Evolutionary conservation across 805 yeast species (phyloP).

Genomic region (Pichia insulana): DNA sequence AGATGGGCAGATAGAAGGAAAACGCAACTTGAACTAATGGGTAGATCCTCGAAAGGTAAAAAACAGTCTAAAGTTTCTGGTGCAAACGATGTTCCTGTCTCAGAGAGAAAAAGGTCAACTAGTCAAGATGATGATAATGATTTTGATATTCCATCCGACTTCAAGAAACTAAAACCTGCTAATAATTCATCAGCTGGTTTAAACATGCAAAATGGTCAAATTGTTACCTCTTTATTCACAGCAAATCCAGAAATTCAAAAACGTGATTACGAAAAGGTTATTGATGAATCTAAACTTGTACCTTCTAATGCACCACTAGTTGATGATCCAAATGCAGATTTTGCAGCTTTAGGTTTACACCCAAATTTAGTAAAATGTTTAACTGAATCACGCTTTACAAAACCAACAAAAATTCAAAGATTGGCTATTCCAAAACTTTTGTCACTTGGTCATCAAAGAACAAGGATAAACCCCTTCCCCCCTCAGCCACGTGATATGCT

Average conservation of each 20-base stretch:
- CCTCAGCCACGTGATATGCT: slow-evolving; percentile 52
- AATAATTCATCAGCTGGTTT: slow-evolving; percentile 7
- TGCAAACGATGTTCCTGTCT: slow-evolving; percentile 11
- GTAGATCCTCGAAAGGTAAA: slow-evolving; percentile 27
- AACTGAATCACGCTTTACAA: slow-evolving; percentile 42
- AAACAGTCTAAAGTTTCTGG: slow-evolving; percentile 1
- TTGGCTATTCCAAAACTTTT: slow-evolving; percentile 61
- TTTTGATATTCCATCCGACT: not conserved
- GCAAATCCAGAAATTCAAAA: slow-evolving; percentile 48
- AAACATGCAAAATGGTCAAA: slow-evolving; percentile 47
- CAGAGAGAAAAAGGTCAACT: not conserved
- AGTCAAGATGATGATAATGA: not conserved
- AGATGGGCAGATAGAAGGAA: slow-evolving; percentile 76
- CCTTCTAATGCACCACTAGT: slow-evolving; percentile 86
- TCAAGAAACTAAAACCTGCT: slow-evolving; percentile 21
- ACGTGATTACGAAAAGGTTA: slow-evolving; percentile 27
- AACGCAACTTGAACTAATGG: slow-evolving; percentile 42
- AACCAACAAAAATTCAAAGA: slow-evolving; percentile 86
- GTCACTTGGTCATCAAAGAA: slow-evolving; percentile 23
- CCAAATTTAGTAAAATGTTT: slow-evolving; percentile 46
- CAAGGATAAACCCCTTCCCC: slow-evolving; percentile 8
- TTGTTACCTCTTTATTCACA: slow-evolving; percentile 80
- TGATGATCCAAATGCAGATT: slow-evolving; percentile 48
- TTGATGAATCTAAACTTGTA: slow-evolving; percentile 21
- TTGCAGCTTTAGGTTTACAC: slow-evolving; percentile 63